Evolutionary conservation across 805 yeast genomes (phyloP), one percentile per base, ranked within the genome.

Genomic region (Ascoidea asiatica): DNA sequence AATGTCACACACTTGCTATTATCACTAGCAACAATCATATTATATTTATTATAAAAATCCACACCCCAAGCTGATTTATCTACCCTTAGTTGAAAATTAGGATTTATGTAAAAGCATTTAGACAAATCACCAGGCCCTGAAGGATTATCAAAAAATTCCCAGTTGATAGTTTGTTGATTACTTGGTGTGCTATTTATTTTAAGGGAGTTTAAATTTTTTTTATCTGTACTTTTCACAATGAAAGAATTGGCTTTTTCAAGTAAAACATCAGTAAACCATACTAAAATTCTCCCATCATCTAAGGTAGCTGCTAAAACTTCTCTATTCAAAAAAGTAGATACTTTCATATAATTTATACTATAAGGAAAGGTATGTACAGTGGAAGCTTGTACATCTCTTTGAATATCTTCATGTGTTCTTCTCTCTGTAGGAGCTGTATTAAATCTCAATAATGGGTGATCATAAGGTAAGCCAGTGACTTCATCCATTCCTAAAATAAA

Each of bases 61-160:
- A 76, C 51, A 0, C 85, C 84, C 88, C 88, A 81, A 1, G 70
- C 75, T 1, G 82, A 75, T 1, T 70, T 58, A 5, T 60, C 60
- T 41, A 70, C 51, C 29, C 57, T 60, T 3, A 71, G 44, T 21
- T 51, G 53, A 35, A 59, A 52, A 19, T 56, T 62, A 2, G 66
- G 55, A 5, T 51, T 47, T 1, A 60, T 23, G 41, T 39, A 45
- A 23, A 51, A 50, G n/a, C n/a, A n/a, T n/a, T n/a, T n/a, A n/a
- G n/a, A n/a, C 8, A 55, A 44, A 6, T 56, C 59, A 13, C 48
- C 41, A 37, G 43, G 46, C 7, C 43, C 39, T 11, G 15, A 38
- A 37, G 37, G 7, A 15, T 37, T 21, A n/a, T 8, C 13, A 18
- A 11, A 15, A 5, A 29, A 7, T 18, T 7, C 18, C 2, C 5